Evolutionary conservation across 345 rosid genomes (phyloP).

Genomic region (Eucalyptus rudis): DNA sequence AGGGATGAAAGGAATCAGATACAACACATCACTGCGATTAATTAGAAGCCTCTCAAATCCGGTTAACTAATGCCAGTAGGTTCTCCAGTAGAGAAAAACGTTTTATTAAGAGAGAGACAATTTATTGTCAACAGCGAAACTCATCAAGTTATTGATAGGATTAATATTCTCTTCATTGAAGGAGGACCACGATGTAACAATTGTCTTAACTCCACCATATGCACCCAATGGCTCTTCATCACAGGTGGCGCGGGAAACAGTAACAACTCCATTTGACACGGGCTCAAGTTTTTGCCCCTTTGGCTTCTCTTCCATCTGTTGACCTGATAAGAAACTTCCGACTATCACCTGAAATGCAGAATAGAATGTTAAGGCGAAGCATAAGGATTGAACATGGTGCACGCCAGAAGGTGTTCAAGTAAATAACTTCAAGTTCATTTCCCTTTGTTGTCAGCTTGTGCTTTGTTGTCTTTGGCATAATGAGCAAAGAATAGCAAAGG

Average conservation of each 20-base stretch:
- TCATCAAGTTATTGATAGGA: slow-evolving; percentile 15
- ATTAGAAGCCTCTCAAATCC: slow-evolving; percentile 38
- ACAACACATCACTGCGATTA: slow-evolving; percentile 6
- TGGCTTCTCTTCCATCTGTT: slow-evolving; percentile 22
- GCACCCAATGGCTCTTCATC: slow-evolving; percentile 9
- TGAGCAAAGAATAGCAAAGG: not conserved
- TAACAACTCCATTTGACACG: not conserved
- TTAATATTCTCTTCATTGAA: not conserved
- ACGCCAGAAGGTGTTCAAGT: not conserved
- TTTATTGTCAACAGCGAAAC: slow-evolving; percentile 18
- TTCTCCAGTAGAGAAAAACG: slow-evolving; percentile 19
- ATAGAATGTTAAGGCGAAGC: not conserved
- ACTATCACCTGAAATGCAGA: slow-evolving; percentile 21
- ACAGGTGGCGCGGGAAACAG: not conserved
- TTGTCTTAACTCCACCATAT: slow-evolving; percentile 14
- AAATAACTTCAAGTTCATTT: not conserved
- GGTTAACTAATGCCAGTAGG: slow-evolving; percentile 35
- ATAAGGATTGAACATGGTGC: not conserved
- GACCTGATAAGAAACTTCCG: slow-evolving; percentile 29
- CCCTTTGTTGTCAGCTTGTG: not conserved
- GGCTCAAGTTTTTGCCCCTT: slow-evolving; percentile 16
- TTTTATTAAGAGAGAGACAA: not conserved
- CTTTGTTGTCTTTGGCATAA: not conserved
- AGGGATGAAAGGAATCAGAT: not conserved
- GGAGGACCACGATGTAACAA: not conserved